Evolutionary conservation across 2,329 filamentous ascomycete genomes (phyloP).

Genomic region (Cercospora nicotianae): DNA sequence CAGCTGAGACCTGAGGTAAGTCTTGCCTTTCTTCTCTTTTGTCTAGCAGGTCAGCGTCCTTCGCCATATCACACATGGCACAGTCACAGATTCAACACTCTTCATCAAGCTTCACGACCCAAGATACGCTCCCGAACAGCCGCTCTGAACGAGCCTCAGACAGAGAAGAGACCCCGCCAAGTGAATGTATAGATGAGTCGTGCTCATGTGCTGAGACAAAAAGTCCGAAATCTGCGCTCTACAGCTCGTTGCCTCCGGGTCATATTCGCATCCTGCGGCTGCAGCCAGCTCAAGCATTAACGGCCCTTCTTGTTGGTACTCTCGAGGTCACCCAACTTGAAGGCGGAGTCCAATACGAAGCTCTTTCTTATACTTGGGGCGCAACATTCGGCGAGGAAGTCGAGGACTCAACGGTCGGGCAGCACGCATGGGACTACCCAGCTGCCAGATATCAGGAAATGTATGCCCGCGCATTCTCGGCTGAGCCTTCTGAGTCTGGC

Average conservation of each 20-base stretch:
- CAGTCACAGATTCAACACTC: not conserved
- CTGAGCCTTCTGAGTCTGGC: not conserved
- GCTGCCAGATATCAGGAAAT: no score
- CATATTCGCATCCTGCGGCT: not conserved
- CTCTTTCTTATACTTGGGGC: constrained; percentile 1
- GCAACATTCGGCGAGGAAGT: not conserved
- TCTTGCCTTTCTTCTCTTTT: not conserved
- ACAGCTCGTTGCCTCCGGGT: not conserved
- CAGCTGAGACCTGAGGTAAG: not conserved
- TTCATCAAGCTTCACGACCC: not conserved
- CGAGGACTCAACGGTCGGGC: not conserved
- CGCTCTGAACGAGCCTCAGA: not conserved
- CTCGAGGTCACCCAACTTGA: not conserved
- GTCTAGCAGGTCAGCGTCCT: not conserved
- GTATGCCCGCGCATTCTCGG: not conserved
- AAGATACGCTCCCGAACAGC: not conserved
- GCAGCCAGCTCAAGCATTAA: not conserved
- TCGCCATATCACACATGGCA: not conserved
- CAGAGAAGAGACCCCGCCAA: not conserved
- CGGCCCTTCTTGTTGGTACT: not conserved
- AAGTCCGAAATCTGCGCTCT: not conserved
- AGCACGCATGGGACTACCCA: no score
- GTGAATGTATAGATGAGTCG: not conserved
- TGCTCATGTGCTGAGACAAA: not conserved
- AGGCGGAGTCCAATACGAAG: not conserved